Base-by-base conservation (phyloP, 495 filamentous ascomycete species). In the Penicillium macrosclerotiorum region DNA sequence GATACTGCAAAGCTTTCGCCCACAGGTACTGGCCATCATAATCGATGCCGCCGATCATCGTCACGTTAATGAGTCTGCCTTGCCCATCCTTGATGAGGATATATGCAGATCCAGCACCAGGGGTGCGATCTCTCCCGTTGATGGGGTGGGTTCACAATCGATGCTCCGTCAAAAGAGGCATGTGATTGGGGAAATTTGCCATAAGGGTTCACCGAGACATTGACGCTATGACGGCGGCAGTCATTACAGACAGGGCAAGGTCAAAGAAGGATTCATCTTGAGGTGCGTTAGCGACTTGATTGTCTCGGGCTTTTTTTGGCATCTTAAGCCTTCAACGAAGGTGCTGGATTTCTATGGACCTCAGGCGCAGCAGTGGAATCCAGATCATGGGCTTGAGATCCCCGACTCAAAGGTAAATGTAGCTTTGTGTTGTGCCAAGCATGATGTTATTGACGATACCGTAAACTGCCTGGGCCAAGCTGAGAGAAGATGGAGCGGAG, bases 11-110 rank as follows among this genome's bases (percentile, higher is more conserved):
- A 8, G 68, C 32, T 0, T 64, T 59, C 0, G 51, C 50, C 64
- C 66, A 71, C 18, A 69, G 59, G 22, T 62, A 67, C 6, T 52
- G 55, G n/a, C 66, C 66, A 40, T 71, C 66, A 34, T 69, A 71
- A 37, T 69, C 67, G 25, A 71, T 55, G 4, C 66, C 67, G 7
- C 67, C 64, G 24, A 43, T 62, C 25, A 70, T 29, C 0, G 55
- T 59, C n/a, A 57, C 62, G 45, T 69, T 64, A 34, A 71, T 55
- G 0, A 54, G 63, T 1, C 35, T 42, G 9, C 68, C 68, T 23
- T 63, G 45, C 3, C 52, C 47, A 29, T 64, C 52, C 24, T 60
- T 70, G 13, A 68, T 52, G 4, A 70, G 50, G 37, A 68, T 52
- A 37, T 68, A 59, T 12, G 56, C 60, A 34, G 57, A 63, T 3